Conservation (phyloP, 805 yeast species). For the Wickerhamomyces hampshirensis region DNA sequence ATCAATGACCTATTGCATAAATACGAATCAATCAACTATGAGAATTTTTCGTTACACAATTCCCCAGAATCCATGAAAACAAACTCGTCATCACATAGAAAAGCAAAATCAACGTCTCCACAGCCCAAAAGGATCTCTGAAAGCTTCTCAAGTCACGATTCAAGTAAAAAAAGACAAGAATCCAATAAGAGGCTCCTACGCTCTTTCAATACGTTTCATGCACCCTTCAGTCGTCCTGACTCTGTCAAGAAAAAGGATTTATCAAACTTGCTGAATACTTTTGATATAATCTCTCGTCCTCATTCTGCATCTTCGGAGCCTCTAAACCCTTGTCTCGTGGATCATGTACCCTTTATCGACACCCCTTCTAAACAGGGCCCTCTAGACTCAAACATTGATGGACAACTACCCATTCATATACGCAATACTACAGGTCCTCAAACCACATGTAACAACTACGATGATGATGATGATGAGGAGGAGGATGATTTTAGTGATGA, state of each 20-base stretch:
- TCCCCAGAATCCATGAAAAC: conserved; percentile 15
- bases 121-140: conserved; percentile 8
- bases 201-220: conserved; percentile 6
- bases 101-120: no score
- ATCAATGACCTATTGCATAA: conserved; percentile 11
- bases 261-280: conserved; percentile 15
- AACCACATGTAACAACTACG: conserved; percentile 1
- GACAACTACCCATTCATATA: not conserved
- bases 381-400: not conserved
- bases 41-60: conserved; percentile 15
- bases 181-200: conserved; percentile 5
- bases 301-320: not conserved
- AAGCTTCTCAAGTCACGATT: conserved; percentile 9
- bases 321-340: no score
- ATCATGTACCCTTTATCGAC: no score
- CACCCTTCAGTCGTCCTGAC: conserved; percentile 7
- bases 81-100: conserved; percentile 1
- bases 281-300: conserved; percentile 7
- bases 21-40: conserved; percentile 18
- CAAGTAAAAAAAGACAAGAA: conserved; percentile 4
- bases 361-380: not conserved
- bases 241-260: conserved; percentile 13
- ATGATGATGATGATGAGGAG: conserved; percentile 19
- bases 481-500: conserved; percentile 25
- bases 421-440: not conserved